Evolutionary conservation across 441 rosid genomes (phyloP), one percentile per base, ranked within the genome.

Genomic region (Brassica balearica): DNA sequence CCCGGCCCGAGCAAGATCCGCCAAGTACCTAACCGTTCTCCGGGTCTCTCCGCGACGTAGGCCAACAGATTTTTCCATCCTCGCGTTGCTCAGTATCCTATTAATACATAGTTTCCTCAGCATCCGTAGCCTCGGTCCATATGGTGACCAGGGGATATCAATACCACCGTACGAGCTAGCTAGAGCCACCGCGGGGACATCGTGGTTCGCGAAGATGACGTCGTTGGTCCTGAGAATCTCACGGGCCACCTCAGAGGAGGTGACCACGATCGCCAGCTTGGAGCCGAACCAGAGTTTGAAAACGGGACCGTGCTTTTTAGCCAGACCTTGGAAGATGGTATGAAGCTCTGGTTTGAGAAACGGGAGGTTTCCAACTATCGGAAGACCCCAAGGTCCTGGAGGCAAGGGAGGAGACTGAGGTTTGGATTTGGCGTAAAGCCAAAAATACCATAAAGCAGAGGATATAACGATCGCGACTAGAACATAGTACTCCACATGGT

Each of bases 71-170:
- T 82, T 78, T 75, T 88, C 90, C 76, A 88, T 38, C 22, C 69
- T 84, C 8, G 64, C 22, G 38, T 75, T 84, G 72, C 87, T 85
- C 12, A 88, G 82, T 77, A 88, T 74, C 78, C 53, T 85, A 20
- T 53, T 22, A 1, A 77, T 77, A 12, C 90, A 85, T 5, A 84
- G 78, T 58, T 80, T 88, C 69, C 86, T 81, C 66, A 88, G 63
- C 86, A 81, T 84, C 65, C 87, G 70, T 87, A 87, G 84, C 73
- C 81, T 85, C 0, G 86, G 86, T 14, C 90, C 88, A 23, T 85
- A 83, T 0, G 87, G 85, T 38, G 75, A 81, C 84, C 82, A 86
- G 2, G 48, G 80, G 7, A 88, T 77, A 29, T 87, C 84, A 2
- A 20, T 43, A 2, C 85, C 88, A 1, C 87, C 90, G 29, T 85